A percentile compares a stretch with the other conserved stretches of the same genome.
phyloP scores from a whole-genome alignment of 1,284 basidiomycete species.

The Ceratobasidium theobromae region DNA sequence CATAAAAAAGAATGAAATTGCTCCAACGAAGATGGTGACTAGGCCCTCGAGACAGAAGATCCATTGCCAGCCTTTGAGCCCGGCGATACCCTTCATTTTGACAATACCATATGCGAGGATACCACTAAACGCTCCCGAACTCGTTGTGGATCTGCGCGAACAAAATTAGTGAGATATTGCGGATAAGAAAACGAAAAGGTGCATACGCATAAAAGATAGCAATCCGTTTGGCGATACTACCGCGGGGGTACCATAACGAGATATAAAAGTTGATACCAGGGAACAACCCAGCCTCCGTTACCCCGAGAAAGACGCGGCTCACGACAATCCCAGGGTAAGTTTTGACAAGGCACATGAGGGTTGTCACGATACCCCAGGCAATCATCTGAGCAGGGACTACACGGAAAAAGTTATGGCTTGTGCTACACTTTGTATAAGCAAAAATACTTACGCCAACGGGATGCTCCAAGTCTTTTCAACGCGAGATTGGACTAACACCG shows the following conservation, averaged over 20 bases:
- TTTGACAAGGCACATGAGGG: slow-evolving; percentile 65
- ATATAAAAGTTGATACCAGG: slow-evolving; percentile 45
- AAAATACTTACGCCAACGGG: slow-evolving; percentile 5
- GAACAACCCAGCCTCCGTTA: slow-evolving; percentile 64
- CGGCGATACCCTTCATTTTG: slow-evolving; percentile 48
- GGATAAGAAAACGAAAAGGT: slow-evolving; percentile 39
- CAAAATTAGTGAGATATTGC: slow-evolving; percentile 19
- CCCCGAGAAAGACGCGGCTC: slow-evolving; percentile 59
- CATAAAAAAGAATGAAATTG: slow-evolving; percentile 33
- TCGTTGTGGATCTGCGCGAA: slow-evolving; percentile 18
- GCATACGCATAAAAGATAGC: slow-evolving; percentile 52
- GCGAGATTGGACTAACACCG: slow-evolving; percentile 8
- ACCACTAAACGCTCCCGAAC: slow-evolving; percentile 44
- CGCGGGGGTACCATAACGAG: slow-evolving; percentile 57
- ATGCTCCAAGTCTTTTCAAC: slow-evolving; percentile 9
- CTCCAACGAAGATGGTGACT: slow-evolving; percentile 31
- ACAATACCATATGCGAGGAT: slow-evolving; percentile 50
- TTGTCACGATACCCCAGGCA: slow-evolving; percentile 47
- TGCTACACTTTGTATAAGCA: too few relatives aligned
- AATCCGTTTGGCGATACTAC: slow-evolving; percentile 53
- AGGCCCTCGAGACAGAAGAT: slow-evolving; percentile 49
- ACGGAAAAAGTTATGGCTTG: neutral
- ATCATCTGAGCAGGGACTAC: slow-evolving; percentile 13
- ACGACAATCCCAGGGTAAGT: slow-evolving; percentile 63
- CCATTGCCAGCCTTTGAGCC: slow-evolving; percentile 51